These are phyloP conservation scores for Tulasnella sp. DNA, from an alignment of 768 basidiomycete genomes.

Conservation along the genomic window DNA sequence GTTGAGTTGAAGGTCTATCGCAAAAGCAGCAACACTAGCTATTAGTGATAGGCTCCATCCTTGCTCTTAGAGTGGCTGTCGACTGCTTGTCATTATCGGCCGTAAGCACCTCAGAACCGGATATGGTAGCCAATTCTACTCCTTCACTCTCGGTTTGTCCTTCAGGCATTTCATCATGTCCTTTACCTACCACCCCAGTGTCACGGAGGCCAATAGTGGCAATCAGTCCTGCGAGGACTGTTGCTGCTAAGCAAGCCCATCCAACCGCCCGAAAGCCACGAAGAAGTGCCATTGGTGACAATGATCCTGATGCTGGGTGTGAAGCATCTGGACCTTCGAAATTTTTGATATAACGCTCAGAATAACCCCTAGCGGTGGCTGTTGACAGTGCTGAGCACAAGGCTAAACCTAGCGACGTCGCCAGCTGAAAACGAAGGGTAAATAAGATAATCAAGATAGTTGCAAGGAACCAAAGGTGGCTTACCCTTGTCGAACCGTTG, in stretches of 20 bases:
- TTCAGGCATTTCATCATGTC: too few species aligned
- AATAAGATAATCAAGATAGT: not conserved
- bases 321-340: not conserved
- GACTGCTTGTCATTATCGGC: too few species aligned
- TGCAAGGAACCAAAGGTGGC: not conserved
- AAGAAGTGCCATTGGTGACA: not conserved
- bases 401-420: conserved; percentile 8
- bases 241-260: conserved; percentile 9
- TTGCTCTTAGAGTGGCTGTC: too few species aligned
- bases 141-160: too few species aligned
- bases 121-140: too few species aligned
- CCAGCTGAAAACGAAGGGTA: not conserved
- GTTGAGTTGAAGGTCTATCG: too few species aligned
- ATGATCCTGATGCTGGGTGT: not conserved
- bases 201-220: conserved; percentile 5
- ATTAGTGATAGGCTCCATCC: too few species aligned
- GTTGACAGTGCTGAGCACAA: conserved; percentile 9
- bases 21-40: too few species aligned
- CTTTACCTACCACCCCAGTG: too few species aligned
- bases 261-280: conserved; percentile 8
- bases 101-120: too few species aligned
- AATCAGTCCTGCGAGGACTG: not conserved
- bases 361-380: not conserved
- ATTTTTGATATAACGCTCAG: not conserved
- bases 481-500: not conserved